Base-by-base conservation (phyloP, 2,329 filamentous ascomycete species). In the Exserohilum rostratum region DNA sequence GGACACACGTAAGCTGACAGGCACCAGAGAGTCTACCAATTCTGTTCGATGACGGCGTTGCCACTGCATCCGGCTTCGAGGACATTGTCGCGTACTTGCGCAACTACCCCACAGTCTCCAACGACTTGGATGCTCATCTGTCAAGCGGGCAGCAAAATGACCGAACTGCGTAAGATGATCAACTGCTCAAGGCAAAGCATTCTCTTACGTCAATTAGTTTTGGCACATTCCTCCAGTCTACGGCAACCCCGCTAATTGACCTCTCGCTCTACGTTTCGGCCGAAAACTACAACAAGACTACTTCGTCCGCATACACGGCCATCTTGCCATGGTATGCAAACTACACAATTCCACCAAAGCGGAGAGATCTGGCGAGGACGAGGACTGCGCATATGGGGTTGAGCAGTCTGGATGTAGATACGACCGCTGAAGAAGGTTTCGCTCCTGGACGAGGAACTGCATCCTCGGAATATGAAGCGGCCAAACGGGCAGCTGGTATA, bases 201-300 rank as follows among this genome's bases (percentile, higher is more conserved):
- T 45, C 52, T 51, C 15, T 7, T 25, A 55, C 31, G 2, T 5
- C 39, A 54, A 3, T 3, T 15, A 77, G 74, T 9, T 72, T 74
- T 76, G 80, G 85, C 31, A 84, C 90, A 58, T 93, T 93, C 75
- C 79, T 97, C 63, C 82, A 87, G 71, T 84, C 87, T 22, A 87
- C 88, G 54, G 90, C 89, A n/a, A 86, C 87, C 45, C 86, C 89
- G 29, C 84, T 98, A 56, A 75, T 97, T 66, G 90, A 96, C 66
- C 86, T 97, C 53, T 93, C 88, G 46, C 87, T 98, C 65, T 98
- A 96, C 75, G 89, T 95, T 60, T 95, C 92, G 29, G 90, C 89
- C 53, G 86, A 91, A 60, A 97, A 98, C 79, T 99, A 95, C 84
- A 82, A 87, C 50, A 80, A 83, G 38, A 79, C 83, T 44, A 96